A percentile compares a stretch with the other conserved stretches of the same genome.
Conservation (phyloP, 164 flowering plant species). For the Vitis riparia region DNA sequence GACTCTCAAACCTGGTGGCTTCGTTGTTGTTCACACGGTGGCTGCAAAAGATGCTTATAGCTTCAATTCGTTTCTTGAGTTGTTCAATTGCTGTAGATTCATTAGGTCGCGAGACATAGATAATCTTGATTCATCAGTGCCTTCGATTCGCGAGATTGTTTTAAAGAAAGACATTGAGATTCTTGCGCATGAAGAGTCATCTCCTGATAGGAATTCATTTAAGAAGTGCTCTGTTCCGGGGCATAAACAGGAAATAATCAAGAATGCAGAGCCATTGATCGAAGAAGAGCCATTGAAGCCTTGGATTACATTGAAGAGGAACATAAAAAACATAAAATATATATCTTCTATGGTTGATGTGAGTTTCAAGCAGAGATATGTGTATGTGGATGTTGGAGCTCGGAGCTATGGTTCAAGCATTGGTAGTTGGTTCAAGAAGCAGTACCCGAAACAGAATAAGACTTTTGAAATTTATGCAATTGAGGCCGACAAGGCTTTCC, state of each 20-base stretch:
- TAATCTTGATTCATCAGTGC: constrained; percentile 43
- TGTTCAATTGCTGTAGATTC: constrained; percentile 67
- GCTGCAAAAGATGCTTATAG: constrained; percentile 72
- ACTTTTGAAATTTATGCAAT: constrained; percentile 87
- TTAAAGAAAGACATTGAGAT: constrained; percentile 44
- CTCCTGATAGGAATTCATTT: constrained; percentile 8
- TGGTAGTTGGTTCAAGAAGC: constrained; percentile 93
- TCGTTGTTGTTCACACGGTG: constrained; percentile 63
- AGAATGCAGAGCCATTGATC: constrained; percentile 77
- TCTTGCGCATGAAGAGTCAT: constrained; percentile 11
- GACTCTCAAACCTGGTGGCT: constrained; percentile 86
- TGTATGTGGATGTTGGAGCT: constrained; percentile 93
- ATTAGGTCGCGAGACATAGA: constrained; percentile 52
- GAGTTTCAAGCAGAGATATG: constrained; percentile 70
- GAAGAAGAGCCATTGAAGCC: constrained; percentile 88
- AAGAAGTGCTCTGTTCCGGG: constrained; percentile 66
- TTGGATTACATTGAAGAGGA: constrained; percentile 86
- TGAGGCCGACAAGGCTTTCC: constrained; percentile 84
- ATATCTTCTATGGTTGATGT: constrained; percentile 78
- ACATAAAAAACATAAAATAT: constrained; percentile 71
- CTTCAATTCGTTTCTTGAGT: constrained; percentile 64
- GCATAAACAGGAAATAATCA: constrained; percentile 56
- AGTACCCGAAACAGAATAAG: constrained; percentile 90
- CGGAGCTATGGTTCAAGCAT: constrained; percentile 95
- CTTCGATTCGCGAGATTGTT: constrained; percentile 59